Percentiles rank a stretch among this genome's conserved stretches.
These are phyloP conservation scores for Metarhizium robertsii DNA, from an alignment of 2,329 filamentous ascomycete genomes.

Conservation along the genomic window DNA sequence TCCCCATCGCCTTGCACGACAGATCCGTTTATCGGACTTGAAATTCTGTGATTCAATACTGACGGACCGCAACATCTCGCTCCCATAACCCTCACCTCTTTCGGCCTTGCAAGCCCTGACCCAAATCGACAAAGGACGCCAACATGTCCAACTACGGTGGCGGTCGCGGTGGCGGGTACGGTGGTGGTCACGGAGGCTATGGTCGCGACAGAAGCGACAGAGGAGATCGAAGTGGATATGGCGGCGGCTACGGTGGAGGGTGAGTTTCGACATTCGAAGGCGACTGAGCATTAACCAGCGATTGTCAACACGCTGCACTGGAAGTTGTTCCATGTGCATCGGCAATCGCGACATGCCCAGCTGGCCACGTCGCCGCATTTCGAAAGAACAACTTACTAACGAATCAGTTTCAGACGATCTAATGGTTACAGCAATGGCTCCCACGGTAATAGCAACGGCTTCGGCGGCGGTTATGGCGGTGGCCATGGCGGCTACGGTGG, in stretches of 20 bases:
- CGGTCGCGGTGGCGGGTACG: slow-evolving; percentile 23
- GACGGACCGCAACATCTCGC: background rate
- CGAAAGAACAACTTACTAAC: slow-evolving; percentile 23
- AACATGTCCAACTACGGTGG: slow-evolving; percentile 39
- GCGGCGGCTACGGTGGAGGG: slow-evolving; percentile 27
- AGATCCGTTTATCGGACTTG: background rate
- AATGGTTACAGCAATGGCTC: slow-evolving; percentile 21
- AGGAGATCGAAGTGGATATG: slow-evolving; percentile 33
- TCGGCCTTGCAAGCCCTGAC: background rate
- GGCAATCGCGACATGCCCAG: background rate
- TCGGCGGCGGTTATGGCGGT: slow-evolving; percentile 27
- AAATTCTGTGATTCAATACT: background rate
- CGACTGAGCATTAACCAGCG: background rate
- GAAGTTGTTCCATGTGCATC: background rate
- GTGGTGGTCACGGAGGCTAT: slow-evolving; percentile 26
- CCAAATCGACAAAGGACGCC: background rate
- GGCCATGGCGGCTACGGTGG: slow-evolving; percentile 39
- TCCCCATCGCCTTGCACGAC: slow-evolving; percentile 16
- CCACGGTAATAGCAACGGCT: slow-evolving; percentile 23
- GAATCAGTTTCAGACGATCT: slow-evolving; percentile 31
- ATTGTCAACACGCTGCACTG: background rate
- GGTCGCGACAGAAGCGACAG: slow-evolving; percentile 35
- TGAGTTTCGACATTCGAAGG: slow-evolving; percentile 17
- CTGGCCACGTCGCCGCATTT: background rate
- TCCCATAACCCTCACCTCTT: background rate